Evolutionary conservation across 805 yeast genomes (phyloP), one percentile per base, ranked within the genome.

Genomic region (Kuraishia molischiana): DNA sequence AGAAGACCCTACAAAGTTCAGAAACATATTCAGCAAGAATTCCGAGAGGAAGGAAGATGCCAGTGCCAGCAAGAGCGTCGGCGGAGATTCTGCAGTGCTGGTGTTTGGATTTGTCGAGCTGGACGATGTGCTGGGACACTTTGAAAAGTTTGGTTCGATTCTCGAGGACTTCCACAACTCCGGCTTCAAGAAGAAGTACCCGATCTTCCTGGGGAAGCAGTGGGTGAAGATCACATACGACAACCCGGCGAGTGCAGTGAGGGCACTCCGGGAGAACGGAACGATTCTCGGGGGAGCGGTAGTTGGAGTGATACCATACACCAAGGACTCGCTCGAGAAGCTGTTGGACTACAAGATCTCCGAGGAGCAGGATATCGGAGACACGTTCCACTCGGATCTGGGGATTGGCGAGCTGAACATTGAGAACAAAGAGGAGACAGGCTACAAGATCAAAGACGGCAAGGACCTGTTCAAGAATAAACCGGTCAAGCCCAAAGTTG

Each of bases 211-310:
- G 10, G 97, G 97, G 1, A 72, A 77, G 34, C 78, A 85, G 29
- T 90, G 97, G 97, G 77, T 89, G n/a, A 84, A 87, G 52, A 54
- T 90, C 38, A 89, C 97, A 3, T 92, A 76, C 56, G 81, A 77
- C 40, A 79, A 78, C 41, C 73, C 82, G 5, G 64, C 79, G 2
- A 71, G 89, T 8, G 96, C 95, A 2, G 56, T 75, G 14, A 76
- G 95, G 39, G 96, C 98, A 0, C 61, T 89, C 32, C 78, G 83
- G 45, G 95, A 87, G 51, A 84, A 85, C 52, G 95, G 95, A 3
- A 56, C 67, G 10, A 69, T 78, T 4, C 73, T 80, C 49, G 90
- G 85, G 1, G 64, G 69, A 19, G 39, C 63, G 56, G 49, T 72
- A 55, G 56, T 79, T 53, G 76, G 95, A 52, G 95, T 70, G 56